Evolutionary conservation across 2,329 filamentous ascomycete species (phyloP).

Genomic region (Podosphaera fusca): DNA sequence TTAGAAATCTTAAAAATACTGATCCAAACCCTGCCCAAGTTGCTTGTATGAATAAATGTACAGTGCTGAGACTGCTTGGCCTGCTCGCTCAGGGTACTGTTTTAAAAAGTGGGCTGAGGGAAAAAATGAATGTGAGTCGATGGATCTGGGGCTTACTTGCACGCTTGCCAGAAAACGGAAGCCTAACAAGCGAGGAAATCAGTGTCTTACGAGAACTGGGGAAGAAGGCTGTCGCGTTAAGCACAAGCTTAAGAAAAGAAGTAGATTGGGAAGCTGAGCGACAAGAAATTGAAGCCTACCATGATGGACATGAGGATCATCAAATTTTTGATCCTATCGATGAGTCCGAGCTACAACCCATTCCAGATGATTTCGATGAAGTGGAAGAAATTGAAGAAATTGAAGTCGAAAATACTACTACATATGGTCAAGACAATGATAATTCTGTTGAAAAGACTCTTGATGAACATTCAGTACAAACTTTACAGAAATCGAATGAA

Average conservation of each 20-base stretch:
- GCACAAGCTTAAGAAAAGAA: slow-evolving; percentile 16
- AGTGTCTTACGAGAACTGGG: slow-evolving; percentile 58
- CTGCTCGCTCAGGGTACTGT: slow-evolving; percentile 39
- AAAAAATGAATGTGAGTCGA: slow-evolving; percentile 44
- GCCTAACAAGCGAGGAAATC: slow-evolving; percentile 53
- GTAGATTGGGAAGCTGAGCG: slow-evolving; percentile 20
- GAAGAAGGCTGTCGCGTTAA: slow-evolving; percentile 41
- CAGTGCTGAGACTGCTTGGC: slow-evolving; percentile 40
- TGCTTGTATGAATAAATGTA: slow-evolving; percentile 40
- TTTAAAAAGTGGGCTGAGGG: slow-evolving; percentile 30
- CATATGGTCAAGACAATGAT: neutral
- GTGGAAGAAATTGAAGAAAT: neutral
- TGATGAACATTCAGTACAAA: neutral
- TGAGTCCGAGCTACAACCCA: slow-evolving; percentile 5
- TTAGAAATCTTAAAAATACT: slow-evolving; percentile 24
- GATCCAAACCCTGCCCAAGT: slow-evolving; percentile 36
- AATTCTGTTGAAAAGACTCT: neutral
- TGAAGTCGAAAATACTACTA: neutral
- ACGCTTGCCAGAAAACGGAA: slow-evolving; percentile 47
- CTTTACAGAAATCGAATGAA: neutral
- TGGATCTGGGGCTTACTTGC: slow-evolving; percentile 78
- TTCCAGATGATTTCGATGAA: slow-evolving; percentile 2
- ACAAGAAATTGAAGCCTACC: slow-evolving; percentile 25
- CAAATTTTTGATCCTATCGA: slow-evolving; percentile 6
- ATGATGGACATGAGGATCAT: slow-evolving; percentile 14